These are phyloP conservation scores for Phaeophleospora eucalypticola DNA, from an alignment of 2,329 filamentous ascomycete genomes.

Conservation along the genomic window DNA sequence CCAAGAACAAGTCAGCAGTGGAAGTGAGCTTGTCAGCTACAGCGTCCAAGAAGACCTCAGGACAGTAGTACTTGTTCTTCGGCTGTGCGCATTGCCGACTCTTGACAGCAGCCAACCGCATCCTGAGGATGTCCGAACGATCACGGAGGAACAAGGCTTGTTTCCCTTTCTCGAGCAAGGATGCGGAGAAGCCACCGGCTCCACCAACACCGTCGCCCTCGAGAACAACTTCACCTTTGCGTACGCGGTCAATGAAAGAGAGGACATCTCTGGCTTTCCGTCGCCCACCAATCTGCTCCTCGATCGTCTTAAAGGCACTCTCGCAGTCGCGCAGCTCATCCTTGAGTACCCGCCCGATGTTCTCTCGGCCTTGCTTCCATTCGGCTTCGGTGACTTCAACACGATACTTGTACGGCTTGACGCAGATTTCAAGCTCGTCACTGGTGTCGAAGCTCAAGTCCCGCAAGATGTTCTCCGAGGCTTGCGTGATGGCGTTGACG, in stretches of 20 bases:
- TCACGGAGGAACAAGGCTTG: constrained; percentile 94
- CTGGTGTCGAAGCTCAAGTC: constrained; percentile 95
- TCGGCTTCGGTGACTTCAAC: constrained; percentile 91
- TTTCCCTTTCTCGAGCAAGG: constrained; percentile 72
- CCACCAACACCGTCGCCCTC: constrained; percentile 78
- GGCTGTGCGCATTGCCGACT: constrained; percentile 80
- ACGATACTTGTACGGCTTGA: constrained; percentile 98
- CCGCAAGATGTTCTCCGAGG: constrained; percentile 82
- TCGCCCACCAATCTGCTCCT: constrained; percentile 72
- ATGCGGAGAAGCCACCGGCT: constrained; percentile 88
- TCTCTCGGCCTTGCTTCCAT: constrained; percentile 81
- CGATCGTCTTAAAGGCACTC: constrained; percentile 67
- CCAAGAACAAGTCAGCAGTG: constrained; percentile 93
- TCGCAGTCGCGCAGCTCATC: constrained; percentile 83
- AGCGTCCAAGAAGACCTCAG: constrained; percentile 95
- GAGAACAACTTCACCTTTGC: constrained; percentile 77
- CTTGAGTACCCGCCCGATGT: constrained; percentile 75
- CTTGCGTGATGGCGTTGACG: constrained; percentile 83
- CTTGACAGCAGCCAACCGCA: constrained; percentile 82
- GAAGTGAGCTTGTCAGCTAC: constrained; percentile 92
- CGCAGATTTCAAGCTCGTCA: constrained; percentile 97
- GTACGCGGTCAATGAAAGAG: constrained; percentile 81
- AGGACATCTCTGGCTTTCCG: constrained; percentile 88
- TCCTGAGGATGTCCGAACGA: constrained; percentile 81
- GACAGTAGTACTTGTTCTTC: constrained; percentile 94